Percentiles rank a stretch among this genome's conserved stretches.
Evolutionary conservation across 139 green algal species (phyloP).

Genomic region (Volvox africanus): DNA sequence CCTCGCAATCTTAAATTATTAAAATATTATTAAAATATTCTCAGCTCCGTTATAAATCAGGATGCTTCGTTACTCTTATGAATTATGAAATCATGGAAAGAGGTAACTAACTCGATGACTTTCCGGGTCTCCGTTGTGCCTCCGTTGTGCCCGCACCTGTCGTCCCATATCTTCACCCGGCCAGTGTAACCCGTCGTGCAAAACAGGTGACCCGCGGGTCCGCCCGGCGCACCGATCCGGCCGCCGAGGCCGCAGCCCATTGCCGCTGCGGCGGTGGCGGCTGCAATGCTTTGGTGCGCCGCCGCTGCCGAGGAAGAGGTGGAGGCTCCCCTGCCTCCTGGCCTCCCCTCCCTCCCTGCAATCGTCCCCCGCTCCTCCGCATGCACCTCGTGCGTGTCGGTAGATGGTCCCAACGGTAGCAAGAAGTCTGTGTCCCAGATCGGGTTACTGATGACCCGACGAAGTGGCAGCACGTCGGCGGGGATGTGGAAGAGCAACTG

Average conservation of each 20-base stretch:
- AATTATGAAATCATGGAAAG: too few species aligned
- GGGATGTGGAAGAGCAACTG: constrained; percentile 44
- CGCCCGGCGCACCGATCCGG: not conserved
- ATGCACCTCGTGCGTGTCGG: not conserved
- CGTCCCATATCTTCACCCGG: constrained; percentile 38
- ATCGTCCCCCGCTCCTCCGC: not conserved
- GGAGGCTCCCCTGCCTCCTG: not conserved
- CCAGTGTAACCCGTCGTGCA: constrained; percentile 19
- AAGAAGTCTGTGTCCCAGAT: constrained; percentile 28
- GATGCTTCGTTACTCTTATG: too few species aligned
- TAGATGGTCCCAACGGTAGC: not conserved
- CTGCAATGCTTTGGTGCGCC: not conserved
- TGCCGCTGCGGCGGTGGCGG: not conserved
- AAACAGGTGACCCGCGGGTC: constrained; percentile 30
- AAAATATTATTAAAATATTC: too few species aligned
- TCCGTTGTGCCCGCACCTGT: not conserved
- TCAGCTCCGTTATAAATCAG: too few species aligned
- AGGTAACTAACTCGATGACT: too few species aligned
- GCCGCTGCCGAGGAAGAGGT: not conserved
- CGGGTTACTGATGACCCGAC: not conserved
- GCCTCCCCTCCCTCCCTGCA: not conserved
- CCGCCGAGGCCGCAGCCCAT: constrained; percentile 16
- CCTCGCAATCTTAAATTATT: too few species aligned
- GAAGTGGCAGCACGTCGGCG: constrained; percentile 15
- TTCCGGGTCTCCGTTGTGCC: too few species aligned